Percentiles rank a stretch among this genome's conserved stretches.
These are phyloP conservation scores for Laetiporus sulphureus DNA, from an alignment of 1,284 basidiomycete species.

Conservation along the genomic window DNA sequence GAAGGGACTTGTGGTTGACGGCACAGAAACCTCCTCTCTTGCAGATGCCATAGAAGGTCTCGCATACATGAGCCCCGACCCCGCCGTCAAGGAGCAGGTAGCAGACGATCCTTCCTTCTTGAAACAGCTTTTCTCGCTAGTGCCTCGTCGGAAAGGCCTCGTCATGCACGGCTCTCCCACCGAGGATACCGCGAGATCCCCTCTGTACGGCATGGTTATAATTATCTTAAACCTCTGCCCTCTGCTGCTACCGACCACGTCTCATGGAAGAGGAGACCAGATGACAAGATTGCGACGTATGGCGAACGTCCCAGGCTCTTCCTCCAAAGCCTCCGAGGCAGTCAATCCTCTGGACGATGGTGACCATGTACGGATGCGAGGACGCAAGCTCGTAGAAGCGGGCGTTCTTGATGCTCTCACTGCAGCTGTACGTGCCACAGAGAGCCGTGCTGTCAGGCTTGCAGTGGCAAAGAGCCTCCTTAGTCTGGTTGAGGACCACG, in stretches of 20 bases:
- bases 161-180: too few species aligned
- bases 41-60: conserved; percentile 76
- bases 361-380: conserved; percentile 53
- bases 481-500: conserved; percentile 69
- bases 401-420: conserved; percentile 63
- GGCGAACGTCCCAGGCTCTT: conserved; percentile 40
- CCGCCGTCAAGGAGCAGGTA: conserved; percentile 60
- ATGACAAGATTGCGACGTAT: conserved; percentile 71
- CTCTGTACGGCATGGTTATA: conserved; percentile 71
- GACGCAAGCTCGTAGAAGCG: conserved; percentile 47
- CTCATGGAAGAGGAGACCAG: too few species aligned
- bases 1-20: conserved; percentile 46
- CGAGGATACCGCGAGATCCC: conserved; percentile 36
- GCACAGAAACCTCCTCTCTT: conserved; percentile 30
- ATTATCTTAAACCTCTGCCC: conserved; percentile 74
- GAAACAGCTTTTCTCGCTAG: conserved; percentile 51
- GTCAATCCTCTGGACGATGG: conserved; percentile 48
- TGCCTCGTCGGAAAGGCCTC: conserved; percentile 41
- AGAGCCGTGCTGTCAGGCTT: conserved; percentile 49
- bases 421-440: conserved; percentile 44
- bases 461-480: conserved; percentile 55
- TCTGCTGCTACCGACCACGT: conserved; percentile 69
- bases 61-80: conserved; percentile 70
- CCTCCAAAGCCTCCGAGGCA: conserved; percentile 26
- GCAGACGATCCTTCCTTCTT: conserved; percentile 53